phyloP scores from a whole-genome alignment of 495 filamentous ascomycete genomes.

The Podospora didyma region DNA sequence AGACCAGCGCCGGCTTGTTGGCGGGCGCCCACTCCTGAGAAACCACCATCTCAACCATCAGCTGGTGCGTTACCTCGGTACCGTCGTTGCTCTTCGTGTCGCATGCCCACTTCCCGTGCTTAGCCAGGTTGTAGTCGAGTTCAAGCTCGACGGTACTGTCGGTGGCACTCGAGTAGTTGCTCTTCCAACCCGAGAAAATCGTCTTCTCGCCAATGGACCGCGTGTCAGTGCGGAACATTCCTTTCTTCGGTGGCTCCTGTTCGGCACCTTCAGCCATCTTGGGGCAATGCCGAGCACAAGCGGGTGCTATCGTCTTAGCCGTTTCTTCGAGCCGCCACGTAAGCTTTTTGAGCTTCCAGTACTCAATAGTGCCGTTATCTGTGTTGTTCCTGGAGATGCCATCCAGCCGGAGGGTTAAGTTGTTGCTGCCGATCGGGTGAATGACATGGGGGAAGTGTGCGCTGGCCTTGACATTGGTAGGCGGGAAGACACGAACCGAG shows the following conservation, averaged over 20 bases:
- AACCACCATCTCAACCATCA: conserved; percentile 92
- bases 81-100: conserved; percentile 77
- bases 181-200: conserved; percentile 78
- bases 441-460: conserved; percentile 77
- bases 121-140: conserved; percentile 66
- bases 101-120: conserved; percentile 62
- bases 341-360: conserved; percentile 86
- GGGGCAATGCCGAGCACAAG: conserved; percentile 72
- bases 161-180: conserved; percentile 65
- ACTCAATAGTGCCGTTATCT: conserved; percentile 47
- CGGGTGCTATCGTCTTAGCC: conserved; percentile 71
- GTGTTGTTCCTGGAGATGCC: conserved; percentile 66
- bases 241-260: conserved; percentile 54
- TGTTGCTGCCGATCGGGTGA: conserved; percentile 83
- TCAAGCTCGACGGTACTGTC: conserved; percentile 79
- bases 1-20: conserved; percentile 63
- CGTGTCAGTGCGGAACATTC: conserved; percentile 70
- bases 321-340: conserved; percentile 92
- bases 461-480: conserved; percentile 83
- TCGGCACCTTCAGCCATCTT: conserved; percentile 54
- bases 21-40: conserved; percentile 82
- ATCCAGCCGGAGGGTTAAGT: conserved; percentile 70
- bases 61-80: conserved; percentile 71
- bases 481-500: conserved; percentile 90
- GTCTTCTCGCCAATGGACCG: conserved; percentile 59